These are phyloP conservation scores for Aspergillus hiratsukae DNA, from an alignment of 2,329 filamentous ascomycete genomes.

Conservation along the genomic window DNA sequence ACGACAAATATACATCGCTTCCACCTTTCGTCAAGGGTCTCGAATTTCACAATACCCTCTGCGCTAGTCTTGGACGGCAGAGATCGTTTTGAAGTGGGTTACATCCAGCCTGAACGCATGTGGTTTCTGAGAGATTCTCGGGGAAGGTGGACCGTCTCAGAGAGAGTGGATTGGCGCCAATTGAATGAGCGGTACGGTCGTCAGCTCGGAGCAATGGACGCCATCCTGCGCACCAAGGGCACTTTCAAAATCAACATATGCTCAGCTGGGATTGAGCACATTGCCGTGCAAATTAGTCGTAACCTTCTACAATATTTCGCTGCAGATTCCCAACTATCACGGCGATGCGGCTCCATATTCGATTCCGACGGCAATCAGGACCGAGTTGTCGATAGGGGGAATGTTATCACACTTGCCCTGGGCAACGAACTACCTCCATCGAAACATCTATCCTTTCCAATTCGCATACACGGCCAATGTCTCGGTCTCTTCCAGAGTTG, in stretches of 20 bases:
- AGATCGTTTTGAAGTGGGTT: conserved; percentile 12
- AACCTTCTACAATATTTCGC: conserved; percentile 57
- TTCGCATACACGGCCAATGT: conserved; percentile 16
- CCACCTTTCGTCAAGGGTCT: conserved; percentile 21
- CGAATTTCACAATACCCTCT: conserved; percentile 6
- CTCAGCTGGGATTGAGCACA: conserved; percentile 24
- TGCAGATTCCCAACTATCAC: conserved; percentile 46
- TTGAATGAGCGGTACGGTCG: conserved; percentile 37
- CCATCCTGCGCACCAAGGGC: conserved; percentile 48
- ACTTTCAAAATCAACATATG: conserved; percentile 39
- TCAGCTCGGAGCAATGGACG: conserved; percentile 51
- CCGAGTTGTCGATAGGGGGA: conserved; percentile 30
- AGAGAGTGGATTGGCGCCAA: conserved; percentile 21
- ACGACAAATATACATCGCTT: conserved; percentile 45
- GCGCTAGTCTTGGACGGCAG: conserved; percentile 17
- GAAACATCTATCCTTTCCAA: conserved; percentile 20
- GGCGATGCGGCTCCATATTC: conserved; percentile 14
- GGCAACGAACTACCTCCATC: conserved; percentile 18
- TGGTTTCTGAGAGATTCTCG: conserved; percentile 22
- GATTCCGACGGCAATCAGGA: not conserved
- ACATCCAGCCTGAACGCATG: conserved; percentile 3
- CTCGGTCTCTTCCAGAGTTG: conserved; percentile 10
- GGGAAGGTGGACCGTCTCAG: conserved; percentile 19
- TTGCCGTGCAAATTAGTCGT: conserved; percentile 53
- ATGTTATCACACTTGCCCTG: conserved; percentile 39